phyloP scores from a whole-genome alignment of 2,329 filamentous ascomycete species.

The Penicillium sp. region DNA sequence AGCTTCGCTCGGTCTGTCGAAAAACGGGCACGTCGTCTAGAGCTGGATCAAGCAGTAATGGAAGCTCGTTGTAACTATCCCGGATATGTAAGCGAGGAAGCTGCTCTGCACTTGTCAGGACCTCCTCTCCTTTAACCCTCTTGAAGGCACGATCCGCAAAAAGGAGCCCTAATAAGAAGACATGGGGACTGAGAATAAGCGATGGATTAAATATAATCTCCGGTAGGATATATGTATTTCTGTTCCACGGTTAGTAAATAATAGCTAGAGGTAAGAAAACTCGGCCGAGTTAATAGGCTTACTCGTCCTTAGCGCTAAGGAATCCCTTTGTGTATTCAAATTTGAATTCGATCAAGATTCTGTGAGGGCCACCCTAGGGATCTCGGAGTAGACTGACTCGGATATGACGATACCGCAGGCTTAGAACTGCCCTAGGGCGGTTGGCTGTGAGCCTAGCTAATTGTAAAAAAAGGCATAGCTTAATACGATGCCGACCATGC shows the following conservation, averaged over 20 bases:
- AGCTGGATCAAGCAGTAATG: neutral
- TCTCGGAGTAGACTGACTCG: constrained; percentile 13
- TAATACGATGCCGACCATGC: neutral
- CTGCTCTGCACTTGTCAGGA: neutral
- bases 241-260: neutral
- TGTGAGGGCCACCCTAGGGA: neutral
- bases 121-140: too few relatives aligned
- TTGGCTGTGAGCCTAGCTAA: neutral
- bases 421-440: neutral
- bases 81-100: neutral
- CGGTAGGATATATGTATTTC: neutral
- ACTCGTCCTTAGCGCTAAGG: neutral
- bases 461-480: neutral
- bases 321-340: neutral
- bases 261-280: neutral
- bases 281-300: neutral
- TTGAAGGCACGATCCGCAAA: neutral
- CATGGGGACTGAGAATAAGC: neutral
- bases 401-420: neutral
- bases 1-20: neutral
- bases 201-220: neutral
- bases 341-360: neutral
- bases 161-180: neutral
- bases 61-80: neutral
- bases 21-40: neutral